These are phyloP conservation scores for Fusarium ambrosium DNA, from an alignment of 2,329 filamentous ascomycete species.

Conservation along the genomic window DNA sequence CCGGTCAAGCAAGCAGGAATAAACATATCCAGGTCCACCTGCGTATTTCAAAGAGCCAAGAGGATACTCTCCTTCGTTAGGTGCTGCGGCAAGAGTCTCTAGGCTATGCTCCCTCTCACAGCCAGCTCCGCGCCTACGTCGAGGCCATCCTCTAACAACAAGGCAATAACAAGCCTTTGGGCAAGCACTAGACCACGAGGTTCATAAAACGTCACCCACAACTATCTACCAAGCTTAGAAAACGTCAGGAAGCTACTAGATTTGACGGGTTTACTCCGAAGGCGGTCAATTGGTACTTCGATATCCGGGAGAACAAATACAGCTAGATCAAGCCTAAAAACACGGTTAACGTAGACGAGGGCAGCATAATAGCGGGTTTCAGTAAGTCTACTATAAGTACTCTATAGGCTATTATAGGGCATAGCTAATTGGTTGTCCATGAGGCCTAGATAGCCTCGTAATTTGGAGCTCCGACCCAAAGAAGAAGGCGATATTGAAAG, in stretches of 20 bases:
- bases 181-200: too few species aligned
- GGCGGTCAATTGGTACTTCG: neutral
- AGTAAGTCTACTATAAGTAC: neutral
- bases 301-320: neutral
- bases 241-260: neutral
- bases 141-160: too few species aligned
- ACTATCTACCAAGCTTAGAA: neutral
- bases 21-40: neutral
- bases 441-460: neutral
- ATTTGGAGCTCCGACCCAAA: neutral
- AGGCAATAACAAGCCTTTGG: too few species aligned
- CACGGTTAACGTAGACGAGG: neutral
- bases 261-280: neutral
- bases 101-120: too few species aligned
- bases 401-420: neutral
- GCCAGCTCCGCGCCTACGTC: too few species aligned
- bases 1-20: neutral
- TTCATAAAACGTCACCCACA: neutral
- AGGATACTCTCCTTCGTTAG: too few species aligned
- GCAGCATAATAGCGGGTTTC: neutral
- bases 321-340: neutral
- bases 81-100: too few species aligned
- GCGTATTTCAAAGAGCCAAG: neutral
- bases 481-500: neutral
- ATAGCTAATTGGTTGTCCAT: neutral